A percentile compares a stretch with the other conserved stretches of the same genome.
Evolutionary conservation across 208 protist genomes (phyloP).

Genomic region (Acanthamoeba rhysodes): DNA sequence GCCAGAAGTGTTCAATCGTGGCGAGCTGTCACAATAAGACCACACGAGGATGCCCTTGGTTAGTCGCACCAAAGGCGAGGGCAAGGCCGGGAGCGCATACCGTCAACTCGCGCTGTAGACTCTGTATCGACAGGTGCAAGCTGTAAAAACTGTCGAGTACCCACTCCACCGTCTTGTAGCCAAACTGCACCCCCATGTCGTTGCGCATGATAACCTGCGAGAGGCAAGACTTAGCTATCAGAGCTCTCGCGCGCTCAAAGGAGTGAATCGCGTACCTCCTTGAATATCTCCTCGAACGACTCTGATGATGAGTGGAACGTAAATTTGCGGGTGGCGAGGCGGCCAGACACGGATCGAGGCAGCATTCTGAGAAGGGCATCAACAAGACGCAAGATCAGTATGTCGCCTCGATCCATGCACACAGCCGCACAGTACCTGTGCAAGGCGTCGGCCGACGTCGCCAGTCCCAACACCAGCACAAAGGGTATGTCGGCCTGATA

Average conservation of each 20-base stretch:
- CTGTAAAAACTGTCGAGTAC: conserved; percentile 2
- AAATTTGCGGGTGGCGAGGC: conserved; percentile 34
- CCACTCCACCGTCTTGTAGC: conserved; percentile 48
- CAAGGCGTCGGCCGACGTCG: conserved; percentile 11
- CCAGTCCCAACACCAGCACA: conserved; percentile 28
- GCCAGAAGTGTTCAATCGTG: conserved; percentile 32
- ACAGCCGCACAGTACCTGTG: not conserved
- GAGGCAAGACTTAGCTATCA: not conserved
- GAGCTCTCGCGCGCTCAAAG: not conserved
- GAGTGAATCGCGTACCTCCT: not conserved
- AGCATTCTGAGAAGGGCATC: not conserved
- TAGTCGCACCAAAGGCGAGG: not conserved
- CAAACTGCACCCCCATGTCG: conserved; percentile 19
- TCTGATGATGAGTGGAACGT: conserved; percentile 42
- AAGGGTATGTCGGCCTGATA: conserved; percentile 36
- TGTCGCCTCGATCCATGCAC: not conserved
- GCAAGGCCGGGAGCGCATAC: not conserved
- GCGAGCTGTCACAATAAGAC: not conserved
- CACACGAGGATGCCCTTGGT: not conserved
- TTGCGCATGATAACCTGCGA: not conserved
- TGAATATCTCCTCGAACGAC: conserved; percentile 53
- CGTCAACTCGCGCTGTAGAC: conserved; percentile 28
- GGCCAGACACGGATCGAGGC: conserved; percentile 30
- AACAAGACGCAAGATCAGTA: not conserved
- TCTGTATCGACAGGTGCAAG: conserved; percentile 16